These are phyloP conservation scores for Diaporthe australafricana DNA, from an alignment of 2,329 filamentous ascomycete species.

Conservation along the genomic window DNA sequence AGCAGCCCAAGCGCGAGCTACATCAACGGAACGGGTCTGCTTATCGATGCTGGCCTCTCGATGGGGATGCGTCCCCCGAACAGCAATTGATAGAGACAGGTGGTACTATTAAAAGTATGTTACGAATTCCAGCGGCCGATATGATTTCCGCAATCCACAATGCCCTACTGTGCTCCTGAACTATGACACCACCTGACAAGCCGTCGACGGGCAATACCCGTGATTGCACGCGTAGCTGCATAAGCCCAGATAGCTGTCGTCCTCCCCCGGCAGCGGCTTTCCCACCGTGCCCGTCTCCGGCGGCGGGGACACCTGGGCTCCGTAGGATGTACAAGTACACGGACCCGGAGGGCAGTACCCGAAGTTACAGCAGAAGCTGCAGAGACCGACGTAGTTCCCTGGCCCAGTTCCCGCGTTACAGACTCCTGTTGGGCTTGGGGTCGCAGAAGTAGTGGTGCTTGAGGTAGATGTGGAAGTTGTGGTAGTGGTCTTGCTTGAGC, in stretches of 20 bases:
- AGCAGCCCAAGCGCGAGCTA: background rate
- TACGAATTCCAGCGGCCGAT: too few species aligned
- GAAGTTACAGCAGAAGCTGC: slow-evolving; percentile 38
- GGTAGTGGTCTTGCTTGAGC: background rate
- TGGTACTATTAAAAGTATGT: too few species aligned
- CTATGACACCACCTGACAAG: slow-evolving; percentile 24
- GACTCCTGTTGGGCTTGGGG: background rate
- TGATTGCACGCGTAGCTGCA: slow-evolving; percentile 36
- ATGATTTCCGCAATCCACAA: background rate
- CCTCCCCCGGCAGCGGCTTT: slow-evolving; percentile 14
- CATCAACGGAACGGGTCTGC: slow-evolving; percentile 1
- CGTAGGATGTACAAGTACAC: slow-evolving; percentile 38
- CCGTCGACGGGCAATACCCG: slow-evolving; percentile 34
- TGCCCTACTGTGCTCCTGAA: too few species aligned
- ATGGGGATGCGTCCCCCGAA: too few species aligned
- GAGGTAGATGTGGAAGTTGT: background rate
- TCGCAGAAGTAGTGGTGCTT: background rate
- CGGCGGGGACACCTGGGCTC: slow-evolving; percentile 11
- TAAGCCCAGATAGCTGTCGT: slow-evolving; percentile 32
- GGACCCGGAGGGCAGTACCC: slow-evolving; percentile 39
- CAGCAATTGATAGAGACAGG: too few species aligned
- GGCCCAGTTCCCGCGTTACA: slow-evolving; percentile 8
- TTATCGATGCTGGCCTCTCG: background rate
- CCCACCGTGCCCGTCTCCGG: slow-evolving; percentile 27
- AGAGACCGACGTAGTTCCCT: slow-evolving; percentile 39